Evolutionary conservation across 495 filamentous ascomycete genomes (phyloP), one percentile per base, ranked within the genome.

Genomic region (Polyplosphaeria fusca): DNA sequence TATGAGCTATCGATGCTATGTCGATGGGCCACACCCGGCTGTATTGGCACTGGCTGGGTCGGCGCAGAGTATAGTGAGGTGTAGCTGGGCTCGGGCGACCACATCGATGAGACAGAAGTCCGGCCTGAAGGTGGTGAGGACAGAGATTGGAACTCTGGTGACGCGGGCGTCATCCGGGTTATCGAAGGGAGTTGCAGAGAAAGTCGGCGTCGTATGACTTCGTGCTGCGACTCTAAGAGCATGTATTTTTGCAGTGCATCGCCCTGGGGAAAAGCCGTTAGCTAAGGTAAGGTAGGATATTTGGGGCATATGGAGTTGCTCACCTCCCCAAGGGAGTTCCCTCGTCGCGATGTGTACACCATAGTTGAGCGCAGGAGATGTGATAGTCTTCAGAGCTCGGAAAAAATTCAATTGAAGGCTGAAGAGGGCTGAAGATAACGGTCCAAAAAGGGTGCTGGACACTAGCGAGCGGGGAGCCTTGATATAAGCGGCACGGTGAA

Each of bases 201-300:
- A 9, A 69, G 45, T 5, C 64, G 60, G 26, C 60, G 67, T 20
- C 61, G 64, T 22, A 69, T 47, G 53, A 35, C 55, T 30, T 67
- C 64, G 54, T 69, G 53, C 40, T 69, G 60, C 14, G 57, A 62
- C 25, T 49, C 57, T 26, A 69, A 55, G 20, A 60, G 56, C 40
- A 62, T 53, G 52, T 60, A 60, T 16, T 47, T 59, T 27, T 67
- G 60, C 47, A 65, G 41, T 13, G 47, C 32, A 16, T 43, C 42
- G 26, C 53, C 54, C 58, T 65, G 18, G 5, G 2, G 28, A 4
- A 24, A 32, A 5, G 39, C 18, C 43, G 38, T 48, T 35, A 58
- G 54, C n/a, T n/a, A n/a, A n/a, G n/a, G n/a, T n/a, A 35, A n/a
- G 30, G 30, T 35, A n/a, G 9, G 30, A 35, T 35, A 35, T 9